Base-by-base conservation (phyloP, 768 basidiomycete genomes). In the Suillus bovinus region DNA sequence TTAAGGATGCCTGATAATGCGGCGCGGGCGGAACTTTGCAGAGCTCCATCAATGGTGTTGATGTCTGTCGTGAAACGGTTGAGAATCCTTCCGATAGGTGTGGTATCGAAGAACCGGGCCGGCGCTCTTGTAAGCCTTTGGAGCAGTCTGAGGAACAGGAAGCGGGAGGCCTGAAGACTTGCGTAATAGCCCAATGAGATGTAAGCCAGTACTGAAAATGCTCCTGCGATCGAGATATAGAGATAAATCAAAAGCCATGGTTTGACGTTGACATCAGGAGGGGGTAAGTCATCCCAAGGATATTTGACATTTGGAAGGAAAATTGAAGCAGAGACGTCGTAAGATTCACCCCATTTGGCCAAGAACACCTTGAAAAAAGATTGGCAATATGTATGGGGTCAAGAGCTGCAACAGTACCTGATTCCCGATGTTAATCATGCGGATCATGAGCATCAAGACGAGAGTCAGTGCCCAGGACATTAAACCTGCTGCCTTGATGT, bases 61-160 rank as follows among this genome's bases (percentile, higher is more conserved):
- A 93, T 87, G 67, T 93, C 90, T 8, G 84, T 82, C 16, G 88
- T 89, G 69, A 94, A 90, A 20, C 93, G 83, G 68, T 93, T 93
- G 42, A 91, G 79, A 66, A 94, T 89, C 9, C 90, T 79, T 11
- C 92, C 92, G 42, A 89, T 85, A 1, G 90, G 90, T 4, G 88
- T 91, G 42, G 82, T 78, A 67, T 91, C 90, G 73, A 89, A 91
- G 72, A 90, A 89, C 2, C 87, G 83, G 27, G 83, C 78, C 3
- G 88, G 88, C 0, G 89, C 88, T 44, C 84, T 78, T 8, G 85
- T 81, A 10, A 91, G 75, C 31, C 86, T 72, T 44, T 72, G 74
- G 13, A 90, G 78, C 61, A 89, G 80, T 8, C 77, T 71, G 5
- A 75, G 69, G 74, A 90, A 91, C 13, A 90, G 78, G 7, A 78